phyloP scores from a whole-genome alignment of 306 rosid genomes.

The Cicer bijugum region DNA sequence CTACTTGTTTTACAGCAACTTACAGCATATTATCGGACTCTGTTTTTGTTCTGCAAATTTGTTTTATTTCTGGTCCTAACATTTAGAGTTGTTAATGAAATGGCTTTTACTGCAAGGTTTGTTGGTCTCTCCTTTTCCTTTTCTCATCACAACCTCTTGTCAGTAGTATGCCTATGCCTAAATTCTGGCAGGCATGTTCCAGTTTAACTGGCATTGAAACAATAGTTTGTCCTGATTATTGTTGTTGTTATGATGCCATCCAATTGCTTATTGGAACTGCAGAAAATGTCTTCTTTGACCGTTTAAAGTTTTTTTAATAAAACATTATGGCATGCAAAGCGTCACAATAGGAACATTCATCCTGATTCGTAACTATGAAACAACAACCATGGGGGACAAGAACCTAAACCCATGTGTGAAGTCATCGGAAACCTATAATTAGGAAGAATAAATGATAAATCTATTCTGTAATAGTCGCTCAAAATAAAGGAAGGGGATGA shows the following conservation, averaged over 20 bases:
- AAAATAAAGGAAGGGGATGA: too few relatives aligned
- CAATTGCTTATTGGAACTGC: constrained; percentile 8
- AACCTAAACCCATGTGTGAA: neutral
- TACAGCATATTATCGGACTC: neutral
- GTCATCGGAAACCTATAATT: neutral
- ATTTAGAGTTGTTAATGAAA: neutral
- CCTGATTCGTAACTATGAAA: neutral
- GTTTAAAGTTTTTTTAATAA: neutral
- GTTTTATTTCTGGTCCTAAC: neutral
- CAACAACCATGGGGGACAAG: neutral
- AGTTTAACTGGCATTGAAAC: neutral
- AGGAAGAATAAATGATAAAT: neutral
- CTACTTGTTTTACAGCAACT: constrained; percentile 9
- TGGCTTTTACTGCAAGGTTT: too few relatives aligned
- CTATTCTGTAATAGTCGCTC: neutral
- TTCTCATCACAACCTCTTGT: neutral
- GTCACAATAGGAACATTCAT: too few relatives aligned
- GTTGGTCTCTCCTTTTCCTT: neutral
- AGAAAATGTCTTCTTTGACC: neutral
- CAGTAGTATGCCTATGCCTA: neutral
- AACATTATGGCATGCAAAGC: neutral
- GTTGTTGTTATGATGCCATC: neutral
- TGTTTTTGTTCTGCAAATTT: neutral
- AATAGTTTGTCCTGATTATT: too few relatives aligned
- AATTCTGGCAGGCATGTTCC: neutral